phyloP scores from a whole-genome alignment of 371 early-diverging fungal genomes.

The Mucor sp. region DNA sequence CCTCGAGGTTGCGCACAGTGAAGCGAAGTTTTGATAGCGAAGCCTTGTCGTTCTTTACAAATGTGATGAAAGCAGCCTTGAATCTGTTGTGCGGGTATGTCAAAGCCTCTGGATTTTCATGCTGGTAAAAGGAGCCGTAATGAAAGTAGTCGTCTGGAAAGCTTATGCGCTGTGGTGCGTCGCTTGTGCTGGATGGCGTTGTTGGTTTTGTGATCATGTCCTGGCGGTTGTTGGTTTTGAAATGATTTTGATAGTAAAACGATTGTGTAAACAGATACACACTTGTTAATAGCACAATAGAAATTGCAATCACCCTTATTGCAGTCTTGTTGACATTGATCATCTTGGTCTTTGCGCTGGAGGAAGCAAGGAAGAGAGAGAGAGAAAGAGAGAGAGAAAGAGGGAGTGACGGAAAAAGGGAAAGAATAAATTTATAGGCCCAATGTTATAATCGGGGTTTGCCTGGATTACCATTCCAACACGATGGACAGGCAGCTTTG shows the following conservation, averaged over 20 bases:
- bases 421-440: not conserved
- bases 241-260: not conserved
- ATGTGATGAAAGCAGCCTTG: constrained; percentile 44
- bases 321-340: not conserved
- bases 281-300: constrained; percentile 1
- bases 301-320: not conserved
- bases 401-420: not conserved
- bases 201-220: not conserved
- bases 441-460: not conserved
- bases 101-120: constrained; percentile 22
- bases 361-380: not conserved
- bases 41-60: constrained; percentile 37
- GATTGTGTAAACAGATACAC: constrained; percentile 8
- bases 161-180: not conserved
- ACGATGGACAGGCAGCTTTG: not conserved
- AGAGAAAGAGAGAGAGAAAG: not conserved
- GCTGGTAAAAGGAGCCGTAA: constrained; percentile 18
- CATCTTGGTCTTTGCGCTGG: not conserved
- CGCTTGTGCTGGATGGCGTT: not conserved
- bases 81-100: constrained; percentile 36
- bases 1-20: constrained; percentile 45
- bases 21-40: constrained; percentile 31
- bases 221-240: not conserved
- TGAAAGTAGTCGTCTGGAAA: constrained; percentile 13
- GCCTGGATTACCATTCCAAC: not conserved